These are phyloP conservation scores for Dittrichia graveolens DNA, from an alignment of 129 eudicot genomes.

Conservation along the genomic window DNA sequence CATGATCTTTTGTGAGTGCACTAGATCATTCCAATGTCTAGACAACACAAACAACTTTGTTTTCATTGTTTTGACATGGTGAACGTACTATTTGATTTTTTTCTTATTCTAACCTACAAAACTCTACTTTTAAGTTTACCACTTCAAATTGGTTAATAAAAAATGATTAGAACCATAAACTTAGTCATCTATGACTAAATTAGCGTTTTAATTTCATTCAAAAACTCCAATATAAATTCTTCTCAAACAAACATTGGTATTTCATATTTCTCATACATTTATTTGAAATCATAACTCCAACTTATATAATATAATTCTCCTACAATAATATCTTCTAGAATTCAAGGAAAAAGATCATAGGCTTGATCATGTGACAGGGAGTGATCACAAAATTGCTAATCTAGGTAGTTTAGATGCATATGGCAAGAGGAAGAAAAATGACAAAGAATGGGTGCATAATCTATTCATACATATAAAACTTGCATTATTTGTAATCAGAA, in stretches of 20 bases:
- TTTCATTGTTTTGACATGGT: too few relatives aligned
- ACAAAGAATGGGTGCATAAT: constrained; percentile 16
- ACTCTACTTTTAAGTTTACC: too few relatives aligned
- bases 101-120: too few relatives aligned
- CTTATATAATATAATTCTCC: background rate
- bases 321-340: background rate
- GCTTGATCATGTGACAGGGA: background rate
- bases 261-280: background rate
- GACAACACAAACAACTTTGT: too few relatives aligned
- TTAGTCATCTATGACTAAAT: too few relatives aligned
- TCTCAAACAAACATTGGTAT: background rate
- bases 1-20: too few relatives aligned
- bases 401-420: constrained; percentile 30
- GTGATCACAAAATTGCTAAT: constrained; percentile 14
- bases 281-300: background rate
- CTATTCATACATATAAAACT: constrained; percentile 12
- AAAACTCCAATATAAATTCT: too few relatives aligned
- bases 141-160: too few relatives aligned
- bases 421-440: constrained; percentile 32
- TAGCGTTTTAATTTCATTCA: too few relatives aligned
- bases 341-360: constrained; percentile 25
- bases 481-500: constrained; percentile 24
- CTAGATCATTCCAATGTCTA: too few relatives aligned
- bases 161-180: too few relatives aligned
- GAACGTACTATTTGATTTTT: too few relatives aligned